These are phyloP conservation scores for Carpinus fangiana DNA, from an alignment of 306 rosid genomes.

Conservation along the genomic window DNA sequence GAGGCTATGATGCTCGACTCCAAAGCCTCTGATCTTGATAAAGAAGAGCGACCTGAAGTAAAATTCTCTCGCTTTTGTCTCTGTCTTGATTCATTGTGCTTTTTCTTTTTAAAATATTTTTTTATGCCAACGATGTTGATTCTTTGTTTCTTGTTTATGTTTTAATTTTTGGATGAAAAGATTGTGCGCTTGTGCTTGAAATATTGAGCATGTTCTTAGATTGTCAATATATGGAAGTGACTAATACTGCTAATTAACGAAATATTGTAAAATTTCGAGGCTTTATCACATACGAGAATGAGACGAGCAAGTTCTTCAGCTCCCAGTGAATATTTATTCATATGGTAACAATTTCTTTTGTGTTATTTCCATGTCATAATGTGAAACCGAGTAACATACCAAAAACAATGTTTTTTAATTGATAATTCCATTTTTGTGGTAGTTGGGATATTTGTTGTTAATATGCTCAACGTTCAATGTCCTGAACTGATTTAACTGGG, in stretches of 20 bases:
- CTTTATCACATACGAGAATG: background rate
- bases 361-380: background rate
- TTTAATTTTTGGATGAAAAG: background rate
- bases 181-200: background rate
- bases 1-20: constrained; percentile 99
- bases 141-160: background rate
- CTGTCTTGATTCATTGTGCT: background rate
- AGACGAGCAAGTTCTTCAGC: background rate
- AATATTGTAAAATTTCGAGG: background rate
- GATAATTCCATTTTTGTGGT: background rate
- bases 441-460: background rate
- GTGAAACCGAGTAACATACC: background rate
- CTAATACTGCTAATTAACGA: background rate
- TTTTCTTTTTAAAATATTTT: too few species aligned
- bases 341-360: background rate
- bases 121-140: background rate
- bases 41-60: constrained; percentile 95
- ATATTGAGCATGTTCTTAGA: background rate
- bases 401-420: background rate
- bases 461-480: background rate
- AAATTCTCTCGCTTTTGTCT: background rate
- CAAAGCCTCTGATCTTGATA: constrained; percentile 88
- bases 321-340: background rate
- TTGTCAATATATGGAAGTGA: background rate
- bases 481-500: background rate